Evolutionary conservation across 169 alveolate species (phyloP).

Genomic region (Toxoplasma gondii): DNA sequence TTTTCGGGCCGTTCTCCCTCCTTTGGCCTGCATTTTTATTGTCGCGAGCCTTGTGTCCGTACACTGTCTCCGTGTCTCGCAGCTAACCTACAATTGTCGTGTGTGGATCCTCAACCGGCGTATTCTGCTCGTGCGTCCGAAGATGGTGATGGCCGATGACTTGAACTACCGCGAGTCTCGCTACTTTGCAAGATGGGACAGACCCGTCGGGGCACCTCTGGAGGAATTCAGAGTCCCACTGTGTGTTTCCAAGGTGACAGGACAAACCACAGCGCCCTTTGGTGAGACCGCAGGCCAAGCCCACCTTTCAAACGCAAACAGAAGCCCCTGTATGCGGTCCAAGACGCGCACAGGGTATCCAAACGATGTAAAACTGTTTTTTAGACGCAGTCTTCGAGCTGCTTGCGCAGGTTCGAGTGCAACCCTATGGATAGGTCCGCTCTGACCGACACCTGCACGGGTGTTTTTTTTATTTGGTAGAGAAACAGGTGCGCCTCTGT

Average conservation of each 20-base stretch:
- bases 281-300: conserved; percentile 66
- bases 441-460: no score
- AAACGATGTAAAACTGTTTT: no score
- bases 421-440: no score
- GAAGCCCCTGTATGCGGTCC: background rate
- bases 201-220: conserved; percentile 29
- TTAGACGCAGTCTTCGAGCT: no score
- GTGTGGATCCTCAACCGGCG: conserved; percentile 77
- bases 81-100: conserved; percentile 82
- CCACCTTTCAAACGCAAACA: background rate
- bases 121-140: conserved; percentile 86
- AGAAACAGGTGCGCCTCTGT: no score
- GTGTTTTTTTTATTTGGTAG: no score
- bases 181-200: conserved; percentile 87
- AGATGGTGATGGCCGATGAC: conserved; percentile 83
- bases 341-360: no score
- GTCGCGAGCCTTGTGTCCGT: background rate
- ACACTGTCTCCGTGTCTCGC: background rate
- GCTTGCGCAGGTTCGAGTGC: no score
- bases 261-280: conserved; percentile 73
- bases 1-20: no score
- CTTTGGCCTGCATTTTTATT: background rate
- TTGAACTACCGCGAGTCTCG: conserved; percentile 90
- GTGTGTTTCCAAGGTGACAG: conserved; percentile 67
- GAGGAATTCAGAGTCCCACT: conserved; percentile 77